These are phyloP conservation scores for Coemansia sp. DNA, from an alignment of 192 early-diverging fungal species.

Conservation along the genomic window DNA sequence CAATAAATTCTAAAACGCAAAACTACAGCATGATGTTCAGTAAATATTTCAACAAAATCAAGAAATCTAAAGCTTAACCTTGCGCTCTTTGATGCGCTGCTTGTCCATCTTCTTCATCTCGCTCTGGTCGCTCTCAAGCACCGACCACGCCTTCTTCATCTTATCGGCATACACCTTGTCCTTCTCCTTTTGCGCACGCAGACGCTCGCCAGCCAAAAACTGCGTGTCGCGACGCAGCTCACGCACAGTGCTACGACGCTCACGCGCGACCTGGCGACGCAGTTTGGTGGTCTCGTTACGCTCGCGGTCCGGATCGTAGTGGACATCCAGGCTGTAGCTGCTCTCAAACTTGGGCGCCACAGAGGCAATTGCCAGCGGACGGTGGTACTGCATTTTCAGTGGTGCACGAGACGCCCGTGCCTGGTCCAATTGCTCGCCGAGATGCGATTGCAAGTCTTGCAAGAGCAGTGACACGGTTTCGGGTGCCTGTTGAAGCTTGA, in stretches of 20 bases:
- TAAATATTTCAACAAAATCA: not conserved
- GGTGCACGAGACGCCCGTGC: constrained; percentile 60
- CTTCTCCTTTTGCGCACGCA: constrained; percentile 70
- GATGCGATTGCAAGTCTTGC: constrained; percentile 23
- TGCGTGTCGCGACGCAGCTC: constrained; percentile 93
- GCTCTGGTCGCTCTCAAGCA: constrained; percentile 79
- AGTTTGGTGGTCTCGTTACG: constrained; percentile 75
- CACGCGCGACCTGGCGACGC: constrained; percentile 81
- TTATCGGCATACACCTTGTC: constrained; percentile 82
- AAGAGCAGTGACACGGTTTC: constrained; percentile 7
- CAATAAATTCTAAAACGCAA: too few species aligned
- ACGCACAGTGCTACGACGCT: constrained; percentile 90
- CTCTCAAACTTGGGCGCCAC: constrained; percentile 91
- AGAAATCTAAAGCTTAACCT: constrained; percentile 26
- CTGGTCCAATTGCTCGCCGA: constrained; percentile 58
- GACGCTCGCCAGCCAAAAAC: constrained; percentile 76
- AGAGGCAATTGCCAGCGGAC: constrained; percentile 81
- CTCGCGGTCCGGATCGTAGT: constrained; percentile 78
- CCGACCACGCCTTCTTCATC: constrained; percentile 87
- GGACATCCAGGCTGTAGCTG: constrained; percentile 81
- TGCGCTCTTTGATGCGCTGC: constrained; percentile 57
- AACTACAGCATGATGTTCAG: not conserved
- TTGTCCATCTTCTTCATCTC: constrained; percentile 69
- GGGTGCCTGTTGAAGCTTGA: constrained; percentile 35
- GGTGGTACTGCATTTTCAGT: constrained; percentile 79